Evolutionary conservation across 1,139 yeast genomes (phyloP).

Genomic region (Kodamaea arcana): DNA sequence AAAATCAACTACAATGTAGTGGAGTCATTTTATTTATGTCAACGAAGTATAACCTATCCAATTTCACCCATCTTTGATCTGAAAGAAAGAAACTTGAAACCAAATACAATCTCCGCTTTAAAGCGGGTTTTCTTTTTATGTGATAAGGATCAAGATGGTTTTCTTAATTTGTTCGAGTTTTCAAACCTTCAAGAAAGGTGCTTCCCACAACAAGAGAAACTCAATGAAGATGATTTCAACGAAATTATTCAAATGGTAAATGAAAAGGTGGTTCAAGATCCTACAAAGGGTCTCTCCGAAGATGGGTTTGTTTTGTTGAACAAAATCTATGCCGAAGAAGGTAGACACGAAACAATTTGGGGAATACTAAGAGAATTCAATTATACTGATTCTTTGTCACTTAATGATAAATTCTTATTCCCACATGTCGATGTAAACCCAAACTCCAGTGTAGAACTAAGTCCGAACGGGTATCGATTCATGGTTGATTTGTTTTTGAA

Average conservation of each 20-base stretch:
- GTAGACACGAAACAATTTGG: conserved; percentile 96
- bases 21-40: conserved; percentile 85
- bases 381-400: conserved; percentile 85
- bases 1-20: conserved; percentile 77
- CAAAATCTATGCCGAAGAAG: conserved; percentile 80
- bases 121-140: conserved; percentile 77
- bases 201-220: conserved; percentile 46
- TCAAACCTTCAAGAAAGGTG: conserved; percentile 67
- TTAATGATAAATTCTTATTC: conserved; percentile 69
- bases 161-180: conserved; percentile 65
- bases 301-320: conserved; percentile 76
- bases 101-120: conserved; percentile 70
- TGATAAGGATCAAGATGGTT: conserved; percentile 90
- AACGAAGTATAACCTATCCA: conserved; percentile 87
- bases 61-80: conserved; percentile 91
- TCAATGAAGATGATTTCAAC: conserved; percentile 22
- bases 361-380: conserved; percentile 83
- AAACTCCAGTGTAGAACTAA: conserved; percentile 79
- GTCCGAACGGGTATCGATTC: conserved; percentile 91
- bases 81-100: conserved; percentile 79
- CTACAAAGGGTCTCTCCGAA: conserved; percentile 54
- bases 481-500: conserved; percentile 82
- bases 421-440: conserved; percentile 78
- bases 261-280: conserved; percentile 15
- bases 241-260: conserved; percentile 26